Evolutionary conservation across 257 asterid genomes (phyloP), one percentile per base, ranked within the genome.

Genomic region (Apocynum venetum): DNA sequence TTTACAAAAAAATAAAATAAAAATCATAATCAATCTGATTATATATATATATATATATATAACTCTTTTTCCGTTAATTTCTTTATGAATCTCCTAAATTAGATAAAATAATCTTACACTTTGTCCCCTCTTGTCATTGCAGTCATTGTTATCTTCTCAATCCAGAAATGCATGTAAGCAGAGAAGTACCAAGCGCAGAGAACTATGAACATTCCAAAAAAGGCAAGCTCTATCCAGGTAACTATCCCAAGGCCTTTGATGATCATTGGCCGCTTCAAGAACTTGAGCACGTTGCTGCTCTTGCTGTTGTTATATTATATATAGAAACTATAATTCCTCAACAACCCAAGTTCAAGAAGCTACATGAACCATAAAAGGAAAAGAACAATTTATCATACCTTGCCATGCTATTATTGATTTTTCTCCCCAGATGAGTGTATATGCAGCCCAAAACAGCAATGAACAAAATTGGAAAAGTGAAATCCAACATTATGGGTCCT

Each of bases 401-500:
- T 72, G 47, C 75, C 3, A 72, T 84, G 71, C 31, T 68, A 67
- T 43, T 63, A 61, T 63, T 57, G n/a, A 76, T 74, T 72, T 60
- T 83, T 85, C 87, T 89, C 75, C 95, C 97, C 81, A 96, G 77
- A 67, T 93, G 97, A 81, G 88, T 71, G 82, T 96, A 96, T 1
- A 93, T 35, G 60, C 97, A 96, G 40, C 99, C 99, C 87, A 96
- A 35, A 67, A 89, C 92, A 83, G 98, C 97, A 81, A 96, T 91
- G 89, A 93, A 93, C 90, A 96, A 48, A 38, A 96, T 88, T 25
- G 99, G 99, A 65, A 93, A 88, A 61, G 98, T 93, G 88, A 93
- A 96, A 88, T 90, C 95, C 92, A 96, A 77, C 89, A 90, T 86
- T 74, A 91, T 91, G 19, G 99, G 92, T 78, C 98, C 98, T 93